Evolutionary conservation across 1,284 basidiomycete genomes (phyloP), one percentile per base, ranked within the genome.

Genomic region (Rhodotorula sp.): DNA sequence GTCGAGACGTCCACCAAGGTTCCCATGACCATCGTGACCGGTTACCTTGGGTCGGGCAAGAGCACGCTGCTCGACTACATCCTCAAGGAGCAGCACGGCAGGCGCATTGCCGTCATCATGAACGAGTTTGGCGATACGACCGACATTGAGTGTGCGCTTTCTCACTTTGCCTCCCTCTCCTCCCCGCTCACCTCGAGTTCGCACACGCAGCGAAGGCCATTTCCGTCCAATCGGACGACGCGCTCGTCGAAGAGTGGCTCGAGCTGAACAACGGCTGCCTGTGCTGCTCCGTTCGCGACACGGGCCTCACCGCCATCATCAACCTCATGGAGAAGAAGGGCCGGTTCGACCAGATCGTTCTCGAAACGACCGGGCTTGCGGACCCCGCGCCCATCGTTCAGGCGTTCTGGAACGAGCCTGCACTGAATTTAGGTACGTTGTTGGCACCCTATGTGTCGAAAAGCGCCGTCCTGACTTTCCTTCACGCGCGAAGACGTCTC

Each of bases 41-140:
- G 94, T 10, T 96, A 95, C 78, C 86, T 97, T 6, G 94, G 94
- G 8, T 81, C 83, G 13, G 94, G 94, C 48, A 97, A 97, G 83
- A 92, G 91, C 13, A 95, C 94, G 0, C 83, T 96, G 50, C 85
- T 97, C 22, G 79, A 85, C 78, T 89, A 92, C 50, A 95, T 97
- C 73, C 83, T 97, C 71, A 94, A 91, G 9, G 92, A 92, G 79
- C 85, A 89, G 58, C 94, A 97, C 85, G 94, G 94, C 1, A 92
- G 94, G 79, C 88, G 91, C 54, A 96, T 97, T 73, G 94, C 94
- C 8, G 94, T 97, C 36, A 96, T 97, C 78, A 94, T 97, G 92
- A 97, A 97, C 80, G 94, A 94, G 80, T 93, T 93, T 79, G 91
- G 90, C 21, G 90, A 92, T 74, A 83, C 83, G 32, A 82, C 80